Evolutionary conservation across 129 eudicot genomes (phyloP).

Genomic region (Tagetes patula): DNA sequence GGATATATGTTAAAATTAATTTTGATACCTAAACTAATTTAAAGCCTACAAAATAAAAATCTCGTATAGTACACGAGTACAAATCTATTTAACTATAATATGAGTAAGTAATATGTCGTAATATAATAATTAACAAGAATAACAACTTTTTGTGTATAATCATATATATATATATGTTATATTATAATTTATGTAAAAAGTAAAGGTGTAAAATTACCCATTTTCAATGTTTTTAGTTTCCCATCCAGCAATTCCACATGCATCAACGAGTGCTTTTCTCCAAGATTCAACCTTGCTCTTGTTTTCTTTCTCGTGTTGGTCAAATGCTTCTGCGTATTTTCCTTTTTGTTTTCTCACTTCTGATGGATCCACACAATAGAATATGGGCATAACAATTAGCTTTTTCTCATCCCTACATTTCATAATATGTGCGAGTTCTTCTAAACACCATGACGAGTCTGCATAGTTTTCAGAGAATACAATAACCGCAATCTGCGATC

Average conservation of each 20-base stretch:
- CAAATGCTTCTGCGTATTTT: not conserved
- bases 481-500: not conserved
- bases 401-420: not conserved
- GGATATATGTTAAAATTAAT: too few relatives aligned
- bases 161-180: too few relatives aligned
- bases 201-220: conserved; percentile 1
- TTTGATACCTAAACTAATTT: too few relatives aligned
- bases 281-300: not conserved
- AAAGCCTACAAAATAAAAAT: too few relatives aligned
- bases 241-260: conserved; percentile 7
- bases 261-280: conserved; percentile 8
- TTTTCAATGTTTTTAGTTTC: conserved; percentile 5
- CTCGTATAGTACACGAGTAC: too few relatives aligned
- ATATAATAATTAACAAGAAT: too few relatives aligned
- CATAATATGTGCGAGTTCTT: conserved; percentile 11
- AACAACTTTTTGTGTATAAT: too few relatives aligned
- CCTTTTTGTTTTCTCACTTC: conserved; percentile 6
- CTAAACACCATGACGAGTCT: conserved; percentile 3
- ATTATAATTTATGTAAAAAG: too few relatives aligned
- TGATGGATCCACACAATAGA: conserved; percentile 6
- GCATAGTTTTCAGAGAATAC: conserved; percentile 1
- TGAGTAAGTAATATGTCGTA: too few relatives aligned
- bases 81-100: too few relatives aligned
- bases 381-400: conserved; percentile 7
- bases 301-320: not conserved